Percentiles rank a stretch among this genome's conserved stretches.
Evolutionary conservation across 2,329 filamentous ascomycete genomes (phyloP).

Genomic region (Tolypocladium tropicale): DNA sequence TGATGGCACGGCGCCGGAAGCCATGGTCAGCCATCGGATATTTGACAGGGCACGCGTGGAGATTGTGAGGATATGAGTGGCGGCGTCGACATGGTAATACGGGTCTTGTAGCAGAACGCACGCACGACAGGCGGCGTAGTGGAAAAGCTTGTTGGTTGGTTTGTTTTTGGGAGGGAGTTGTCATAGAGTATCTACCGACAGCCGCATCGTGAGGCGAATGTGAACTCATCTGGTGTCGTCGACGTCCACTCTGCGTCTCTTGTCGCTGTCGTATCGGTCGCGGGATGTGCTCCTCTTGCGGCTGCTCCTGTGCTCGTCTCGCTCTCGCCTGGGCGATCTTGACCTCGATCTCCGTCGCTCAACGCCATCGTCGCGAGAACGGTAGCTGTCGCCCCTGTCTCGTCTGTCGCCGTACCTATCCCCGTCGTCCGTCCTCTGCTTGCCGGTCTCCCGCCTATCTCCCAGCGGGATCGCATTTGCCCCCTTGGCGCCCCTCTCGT

Average conservation of each 20-base stretch:
- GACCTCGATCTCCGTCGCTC: constrained; percentile 25
- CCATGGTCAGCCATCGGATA: constrained; percentile 60
- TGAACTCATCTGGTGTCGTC: constrained; percentile 15
- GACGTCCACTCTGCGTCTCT: constrained; percentile 45
- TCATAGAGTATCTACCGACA: not conserved
- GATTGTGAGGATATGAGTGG: constrained; percentile 60
- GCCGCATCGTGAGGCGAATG: not conserved
- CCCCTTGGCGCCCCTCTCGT: constrained; percentile 41
- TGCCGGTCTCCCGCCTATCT: constrained; percentile 24
- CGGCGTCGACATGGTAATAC: not conserved
- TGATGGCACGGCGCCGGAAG: constrained; percentile 45
- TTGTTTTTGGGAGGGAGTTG: not conserved
- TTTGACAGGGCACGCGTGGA: constrained; percentile 81
- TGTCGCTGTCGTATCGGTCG: constrained; percentile 47
- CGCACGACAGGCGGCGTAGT: not conserved
- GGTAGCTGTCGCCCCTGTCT: constrained; percentile 1
- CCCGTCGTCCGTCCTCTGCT: constrained; percentile 18
- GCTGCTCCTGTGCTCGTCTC: constrained; percentile 34
- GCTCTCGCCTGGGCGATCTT: constrained; percentile 37
- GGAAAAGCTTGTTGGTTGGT: not conserved
- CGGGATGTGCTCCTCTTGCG: constrained; percentile 49
- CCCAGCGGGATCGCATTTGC: constrained; percentile 64
- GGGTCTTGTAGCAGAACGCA: not conserved
- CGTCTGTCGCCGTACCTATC: constrained; percentile 9
- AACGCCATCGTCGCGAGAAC: constrained; percentile 1